Conservation (phyloP, 768 basidiomycete species). For the Plicaturopsis crispa region DNA sequence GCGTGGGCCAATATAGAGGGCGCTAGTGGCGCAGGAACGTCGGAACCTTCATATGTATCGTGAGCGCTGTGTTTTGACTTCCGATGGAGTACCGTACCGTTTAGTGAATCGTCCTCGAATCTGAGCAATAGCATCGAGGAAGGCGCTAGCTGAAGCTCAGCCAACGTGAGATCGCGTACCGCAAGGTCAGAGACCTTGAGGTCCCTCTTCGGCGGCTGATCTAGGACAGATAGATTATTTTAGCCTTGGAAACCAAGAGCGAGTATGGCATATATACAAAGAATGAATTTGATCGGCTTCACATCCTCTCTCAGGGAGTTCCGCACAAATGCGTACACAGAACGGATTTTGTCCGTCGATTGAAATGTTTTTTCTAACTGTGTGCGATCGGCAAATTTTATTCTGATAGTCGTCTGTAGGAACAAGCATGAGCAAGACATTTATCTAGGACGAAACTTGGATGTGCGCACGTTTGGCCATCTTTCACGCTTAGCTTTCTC, state of each 20-base stretch:
- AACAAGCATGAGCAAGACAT: background rate
- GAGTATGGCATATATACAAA: constrained; percentile 47
- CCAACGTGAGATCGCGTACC: constrained; percentile 60
- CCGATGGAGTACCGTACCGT: constrained; percentile 51
- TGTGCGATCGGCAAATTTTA: constrained; percentile 76
- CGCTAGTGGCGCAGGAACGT: constrained; percentile 57
- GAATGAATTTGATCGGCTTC: constrained; percentile 72
- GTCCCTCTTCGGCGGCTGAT: constrained; percentile 83
- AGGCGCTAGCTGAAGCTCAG: constrained; percentile 70
- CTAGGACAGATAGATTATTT: constrained; percentile 24
- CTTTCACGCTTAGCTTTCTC: constrained; percentile 52
- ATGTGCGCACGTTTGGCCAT: constrained; percentile 60
- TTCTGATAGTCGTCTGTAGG: constrained; percentile 67
- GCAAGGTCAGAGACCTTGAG: constrained; percentile 73
- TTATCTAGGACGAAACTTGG: background rate
- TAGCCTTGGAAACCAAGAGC: background rate
- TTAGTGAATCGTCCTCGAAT: constrained; percentile 66
- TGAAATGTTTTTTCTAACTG: constrained; percentile 74
- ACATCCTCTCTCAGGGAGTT: constrained; percentile 64
- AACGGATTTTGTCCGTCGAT: constrained; percentile 71
- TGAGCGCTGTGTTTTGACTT: constrained; percentile 3
- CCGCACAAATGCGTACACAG: constrained; percentile 82
- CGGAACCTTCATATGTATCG: constrained; percentile 36
- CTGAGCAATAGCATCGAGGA: constrained; percentile 70
- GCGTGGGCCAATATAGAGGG: constrained; percentile 49